Conservation (phyloP, 257 asterid species). For the Solanum chilense region DNA sequence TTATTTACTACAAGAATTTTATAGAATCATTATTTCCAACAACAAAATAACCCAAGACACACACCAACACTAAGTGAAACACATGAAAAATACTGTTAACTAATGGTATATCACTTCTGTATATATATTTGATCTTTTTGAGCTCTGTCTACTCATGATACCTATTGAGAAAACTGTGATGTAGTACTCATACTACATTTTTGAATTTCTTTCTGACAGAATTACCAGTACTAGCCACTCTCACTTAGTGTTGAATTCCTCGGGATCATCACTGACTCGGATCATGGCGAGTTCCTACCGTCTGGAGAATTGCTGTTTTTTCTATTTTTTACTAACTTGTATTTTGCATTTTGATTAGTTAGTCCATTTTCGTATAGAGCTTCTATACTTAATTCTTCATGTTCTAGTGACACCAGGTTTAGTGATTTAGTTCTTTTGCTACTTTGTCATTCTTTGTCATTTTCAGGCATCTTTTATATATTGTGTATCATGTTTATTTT, state of each 20-base stretch:
- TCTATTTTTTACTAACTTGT: too few relatives aligned
- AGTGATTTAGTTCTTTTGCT: neutral
- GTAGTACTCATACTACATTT: neutral
- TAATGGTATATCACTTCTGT: too few relatives aligned
- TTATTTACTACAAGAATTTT: too few relatives aligned
- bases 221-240: neutral
- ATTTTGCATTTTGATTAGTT: neutral
- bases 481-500: neutral
- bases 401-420: too few relatives aligned
- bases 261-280: neutral
- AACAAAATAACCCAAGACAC: too few relatives aligned
- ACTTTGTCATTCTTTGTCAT: neutral
- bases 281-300: neutral
- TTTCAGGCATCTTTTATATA: neutral
- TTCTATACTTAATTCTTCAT: neutral
- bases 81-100: too few relatives aligned
- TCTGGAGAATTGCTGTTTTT: too few relatives aligned
- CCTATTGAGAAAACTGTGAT: neutral
- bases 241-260: neutral
- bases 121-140: too few relatives aligned
- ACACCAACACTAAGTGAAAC: too few relatives aligned
- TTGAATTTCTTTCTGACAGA: too few relatives aligned
- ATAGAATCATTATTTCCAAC: too few relatives aligned
- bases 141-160: too few relatives aligned
- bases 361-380: neutral